These are phyloP conservation scores for Dalbergia cochinchinensis DNA, from an alignment of 306 rosid species.

Conservation along the genomic window DNA sequence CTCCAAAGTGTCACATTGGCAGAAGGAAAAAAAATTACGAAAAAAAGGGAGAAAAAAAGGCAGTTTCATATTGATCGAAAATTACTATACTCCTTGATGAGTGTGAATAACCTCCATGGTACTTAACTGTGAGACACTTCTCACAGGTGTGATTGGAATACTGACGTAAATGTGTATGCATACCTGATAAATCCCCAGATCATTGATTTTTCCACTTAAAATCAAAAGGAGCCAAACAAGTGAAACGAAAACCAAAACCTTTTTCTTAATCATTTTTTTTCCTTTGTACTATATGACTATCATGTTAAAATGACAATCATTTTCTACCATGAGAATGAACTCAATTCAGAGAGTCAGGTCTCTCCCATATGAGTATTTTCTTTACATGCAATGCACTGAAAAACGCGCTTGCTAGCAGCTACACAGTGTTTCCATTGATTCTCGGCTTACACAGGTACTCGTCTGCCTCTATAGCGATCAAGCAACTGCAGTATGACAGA, in stretches of 20 bases:
- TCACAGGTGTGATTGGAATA: no score
- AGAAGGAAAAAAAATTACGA: no score
- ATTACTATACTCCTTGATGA: not conserved
- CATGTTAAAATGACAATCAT: constrained; percentile 37
- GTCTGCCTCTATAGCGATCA: constrained; percentile 82
- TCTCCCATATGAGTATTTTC: constrained; percentile 54
- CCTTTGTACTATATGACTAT: constrained; percentile 36
- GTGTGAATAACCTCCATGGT: no score
- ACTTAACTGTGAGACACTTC: no score
- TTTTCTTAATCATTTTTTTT: constrained; percentile 30
- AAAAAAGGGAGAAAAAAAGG: no score
- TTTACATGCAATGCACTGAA: constrained; percentile 54
- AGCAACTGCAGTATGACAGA: constrained; percentile 70
- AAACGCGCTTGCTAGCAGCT: constrained; percentile 46
- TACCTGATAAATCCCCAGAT: constrained; percentile 35
- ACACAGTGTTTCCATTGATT: constrained; percentile 40
- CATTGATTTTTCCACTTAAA: constrained; percentile 26
- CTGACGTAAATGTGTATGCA: not conserved
- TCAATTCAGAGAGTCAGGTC: constrained; percentile 27
- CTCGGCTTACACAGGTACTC: constrained; percentile 74
- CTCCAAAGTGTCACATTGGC: no score
- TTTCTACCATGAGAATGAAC: constrained; percentile 49
- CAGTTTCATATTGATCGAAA: no score
- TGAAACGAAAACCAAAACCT: constrained; percentile 42
- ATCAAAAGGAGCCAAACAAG: constrained; percentile 32